Evolutionary conservation across 129 eudicot species (phyloP).

Genomic region (Flaveria ramosissima): DNA sequence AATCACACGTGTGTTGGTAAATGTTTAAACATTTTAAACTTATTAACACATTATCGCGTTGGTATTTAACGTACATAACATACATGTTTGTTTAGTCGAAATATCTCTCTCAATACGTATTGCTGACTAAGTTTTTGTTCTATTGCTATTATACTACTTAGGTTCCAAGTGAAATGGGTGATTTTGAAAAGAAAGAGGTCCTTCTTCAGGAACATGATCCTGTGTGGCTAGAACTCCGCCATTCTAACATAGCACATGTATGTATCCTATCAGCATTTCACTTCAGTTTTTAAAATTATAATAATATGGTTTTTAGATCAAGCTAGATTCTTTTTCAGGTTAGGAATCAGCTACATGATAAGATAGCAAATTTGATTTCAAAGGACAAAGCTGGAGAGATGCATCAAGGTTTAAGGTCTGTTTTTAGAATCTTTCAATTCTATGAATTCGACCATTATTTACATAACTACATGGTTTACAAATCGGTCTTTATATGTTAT

Average conservation of each 20-base stretch:
- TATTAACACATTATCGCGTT: too few species aligned
- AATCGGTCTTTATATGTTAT: background rate
- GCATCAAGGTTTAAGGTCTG: conserved; percentile 69
- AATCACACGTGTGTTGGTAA: too few species aligned
- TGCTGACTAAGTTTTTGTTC: too few species aligned
- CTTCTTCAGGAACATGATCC: conserved; percentile 94
- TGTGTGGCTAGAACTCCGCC: conserved; percentile 93
- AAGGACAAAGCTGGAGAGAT: conserved; percentile 94
- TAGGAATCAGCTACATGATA: conserved; percentile 80
- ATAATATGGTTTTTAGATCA: conserved; percentile 24
- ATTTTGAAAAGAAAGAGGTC: conserved; percentile 69
- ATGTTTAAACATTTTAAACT: too few species aligned
- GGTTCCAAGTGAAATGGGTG: conserved; percentile 81
- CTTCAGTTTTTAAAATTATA: background rate
- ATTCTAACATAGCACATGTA: conserved; percentile 92
- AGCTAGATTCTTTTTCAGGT: conserved; percentile 58
- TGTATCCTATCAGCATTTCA: conserved; percentile 25
- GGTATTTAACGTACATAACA: too few species aligned
- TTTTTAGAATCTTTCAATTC: conserved; percentile 5
- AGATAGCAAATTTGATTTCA: conserved; percentile 76
- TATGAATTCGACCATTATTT: too few species aligned
- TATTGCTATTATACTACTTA: conserved; percentile 16
- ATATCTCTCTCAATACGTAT: too few species aligned
- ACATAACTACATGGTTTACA: too few species aligned
- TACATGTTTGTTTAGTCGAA: too few species aligned